phyloP scores from a whole-genome alignment of 257 asterid species.

The Scutellaria minor region DNA sequence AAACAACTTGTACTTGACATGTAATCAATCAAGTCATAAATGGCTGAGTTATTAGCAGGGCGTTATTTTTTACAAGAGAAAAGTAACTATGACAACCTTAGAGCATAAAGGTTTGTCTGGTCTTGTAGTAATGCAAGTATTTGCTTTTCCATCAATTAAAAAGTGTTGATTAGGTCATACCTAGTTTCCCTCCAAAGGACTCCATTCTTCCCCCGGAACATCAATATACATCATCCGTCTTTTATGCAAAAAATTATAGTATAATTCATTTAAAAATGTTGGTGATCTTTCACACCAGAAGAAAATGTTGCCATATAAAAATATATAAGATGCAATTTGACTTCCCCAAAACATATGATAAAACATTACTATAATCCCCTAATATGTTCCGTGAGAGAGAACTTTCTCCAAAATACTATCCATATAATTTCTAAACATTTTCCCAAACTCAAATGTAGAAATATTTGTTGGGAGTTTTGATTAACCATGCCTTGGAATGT shows the following conservation, averaged over 20 bases:
- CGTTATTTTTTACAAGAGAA: too few relatives aligned
- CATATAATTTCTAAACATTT: background rate
- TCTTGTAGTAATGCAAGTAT: too few relatives aligned
- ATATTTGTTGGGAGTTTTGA: background rate
- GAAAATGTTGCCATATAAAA: background rate
- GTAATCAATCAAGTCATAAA: too few relatives aligned
- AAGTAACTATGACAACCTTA: too few relatives aligned
- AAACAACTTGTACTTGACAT: too few relatives aligned
- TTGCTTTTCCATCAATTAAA: too few relatives aligned
- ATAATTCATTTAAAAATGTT: too few relatives aligned
- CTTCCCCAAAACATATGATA: background rate
- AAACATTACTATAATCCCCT: background rate
- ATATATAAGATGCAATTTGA: background rate
- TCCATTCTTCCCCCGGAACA: background rate
- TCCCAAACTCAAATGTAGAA: background rate
- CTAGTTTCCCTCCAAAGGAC: too few relatives aligned
- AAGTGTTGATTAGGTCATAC: too few relatives aligned
- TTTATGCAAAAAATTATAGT: background rate
- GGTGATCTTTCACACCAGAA: background rate
- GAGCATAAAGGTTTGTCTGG: too few relatives aligned
- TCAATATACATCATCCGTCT: background rate
- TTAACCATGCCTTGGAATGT: background rate
- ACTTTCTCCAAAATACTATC: background rate
- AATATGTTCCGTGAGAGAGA: too few relatives aligned
- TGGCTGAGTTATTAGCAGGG: too few relatives aligned